A percentile compares a stretch with the other conserved stretches of the same genome.
These are phyloP conservation scores for Pseudocercospora cruenta DNA, from an alignment of 2,329 filamentous ascomycete species.

Conservation along the genomic window DNA sequence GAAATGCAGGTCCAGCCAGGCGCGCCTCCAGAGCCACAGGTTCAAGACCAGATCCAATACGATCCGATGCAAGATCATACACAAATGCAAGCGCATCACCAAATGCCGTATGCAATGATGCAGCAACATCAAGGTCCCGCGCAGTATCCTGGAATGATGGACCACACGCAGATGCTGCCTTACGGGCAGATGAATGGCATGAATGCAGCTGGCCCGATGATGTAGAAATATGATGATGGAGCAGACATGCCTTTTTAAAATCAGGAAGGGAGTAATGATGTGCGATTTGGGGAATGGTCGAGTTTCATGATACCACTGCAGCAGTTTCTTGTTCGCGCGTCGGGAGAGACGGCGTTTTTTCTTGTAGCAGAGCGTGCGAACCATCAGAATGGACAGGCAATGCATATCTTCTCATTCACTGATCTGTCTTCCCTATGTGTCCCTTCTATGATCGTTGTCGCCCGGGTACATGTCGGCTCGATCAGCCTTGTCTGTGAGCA, in stretches of 20 bases:
- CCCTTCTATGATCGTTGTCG: no score
- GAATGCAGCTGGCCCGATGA: conserved; percentile 24
- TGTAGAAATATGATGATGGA: conserved; percentile 19
- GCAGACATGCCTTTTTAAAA: background rate
- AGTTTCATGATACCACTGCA: conserved; percentile 25
- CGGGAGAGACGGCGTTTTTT: background rate
- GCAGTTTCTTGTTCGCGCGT: conserved; percentile 6
- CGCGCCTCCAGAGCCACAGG: conserved; percentile 20
- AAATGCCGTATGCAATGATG: conserved; percentile 31
- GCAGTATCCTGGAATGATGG: conserved; percentile 33
- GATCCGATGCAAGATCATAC: conserved; percentile 32
- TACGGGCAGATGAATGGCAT: conserved; percentile 32
- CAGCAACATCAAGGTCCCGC: conserved; percentile 23
- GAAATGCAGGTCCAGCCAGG: conserved; percentile 24
- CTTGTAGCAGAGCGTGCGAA: background rate
- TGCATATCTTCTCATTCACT: background rate
- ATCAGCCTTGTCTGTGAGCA: no score
- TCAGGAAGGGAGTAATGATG: no score
- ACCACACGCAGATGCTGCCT: conserved; percentile 33
- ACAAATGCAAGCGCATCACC: conserved; percentile 27
- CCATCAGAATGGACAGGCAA: background rate
- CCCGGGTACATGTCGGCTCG: no score
- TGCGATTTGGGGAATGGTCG: background rate
- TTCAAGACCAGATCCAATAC: conserved; percentile 35
- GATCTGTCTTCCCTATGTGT: no score